Evolutionary conservation across 768 basidiomycete genomes (phyloP), one percentile per base, ranked within the genome.

Genomic region (Cystobasidium onofrii): DNA sequence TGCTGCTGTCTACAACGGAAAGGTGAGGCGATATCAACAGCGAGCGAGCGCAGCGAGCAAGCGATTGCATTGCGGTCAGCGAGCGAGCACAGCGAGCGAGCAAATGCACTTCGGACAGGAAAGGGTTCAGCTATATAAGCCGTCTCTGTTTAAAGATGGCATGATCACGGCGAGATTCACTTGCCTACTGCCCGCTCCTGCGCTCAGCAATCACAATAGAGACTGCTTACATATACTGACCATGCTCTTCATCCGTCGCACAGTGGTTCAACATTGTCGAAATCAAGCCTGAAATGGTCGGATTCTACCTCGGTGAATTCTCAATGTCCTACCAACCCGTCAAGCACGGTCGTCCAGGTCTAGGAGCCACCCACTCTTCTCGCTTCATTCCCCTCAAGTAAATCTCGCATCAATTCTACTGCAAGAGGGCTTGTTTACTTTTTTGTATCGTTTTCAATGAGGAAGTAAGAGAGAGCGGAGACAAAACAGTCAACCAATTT

Each of bases 1-100:
- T 77, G 88, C 97, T 76, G 96, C 96, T 76, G 95, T 98, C 81
- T 98, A 99, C 88, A 95, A 93, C 81, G 92, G 92, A 81, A 95
- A 95, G 87, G 90, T 91, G 43, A 29, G 65, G 10, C 31, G 10
- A 64, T 7, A 9, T 20, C 10, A 23, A 6, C 10, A 20, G 39
- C 25, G 23, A 41, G 63, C 25, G 63, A 41, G 44, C 63, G 39
- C 12, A 64, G 63, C 63, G 31, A 29, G n/a, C n/a, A n/a, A n/a
- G n/a, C n/a, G n/a, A n/a, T n/a, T n/a, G n/a, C n/a, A n/a, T n/a
- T n/a, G n/a, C n/a, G n/a, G n/a, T n/a, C n/a, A n/a, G n/a, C n/a
- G 61, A 41, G 31, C 6, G 61, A 36, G 36, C 61, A n/a, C n/a
- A n/a, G n/a, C n/a, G n/a, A n/a, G n/a, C n/a, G n/a, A n/a, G n/a